Evolutionary conservation across 441 rosid genomes (phyloP), one percentile per base, ranked within the genome.

Genomic region (Erodium trifolium): DNA sequence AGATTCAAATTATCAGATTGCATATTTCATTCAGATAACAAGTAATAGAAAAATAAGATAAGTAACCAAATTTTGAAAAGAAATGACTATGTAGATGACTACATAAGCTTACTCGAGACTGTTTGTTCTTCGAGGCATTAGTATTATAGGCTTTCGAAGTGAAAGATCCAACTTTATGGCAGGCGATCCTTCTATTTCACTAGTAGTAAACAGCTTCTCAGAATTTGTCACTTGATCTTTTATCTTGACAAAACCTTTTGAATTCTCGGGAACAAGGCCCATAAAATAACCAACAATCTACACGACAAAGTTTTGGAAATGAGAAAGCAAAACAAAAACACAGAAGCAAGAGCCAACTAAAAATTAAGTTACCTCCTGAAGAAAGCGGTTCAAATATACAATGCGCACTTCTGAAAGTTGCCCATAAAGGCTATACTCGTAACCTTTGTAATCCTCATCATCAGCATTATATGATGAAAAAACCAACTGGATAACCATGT

Each of bases 391-490:
- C 78, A 95, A 80, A 84, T 89, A 95, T 74, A 95, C 93, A 79
- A 95, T 39, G 63, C 96, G 96, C 70, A 95, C 98, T 95, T 95
- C 99, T 69, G 99, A 95, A 75, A 95, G 88, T 84, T 95, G 87
- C 63, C 99, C 99, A 74, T 75, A 75, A 72, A 95, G 90, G 83
- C 89, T 79, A 81, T 82, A 95, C 63, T 95, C 99, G 68, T 83
- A 95, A 73, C 99, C 99, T 78, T 86, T 78, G 72, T 92, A 81
- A 77, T 95, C 99, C 57, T 89, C 96, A 78, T 95, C 98, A 66
- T 86, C 92, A 73, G 67, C 68, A 76, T 80, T 89, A 79, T 90
- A 95, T 70, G 99, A 92, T 74, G 90, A 85, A 78, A 95, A 95
- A 75, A 82, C 76, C 82, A 95, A 76, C 99, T 95, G 85, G 85